A percentile compares a stretch with the other conserved stretches of the same genome.
Evolutionary conservation across 2,329 filamentous ascomycete genomes (phyloP).

Genomic region (Epichloe scottii): DNA sequence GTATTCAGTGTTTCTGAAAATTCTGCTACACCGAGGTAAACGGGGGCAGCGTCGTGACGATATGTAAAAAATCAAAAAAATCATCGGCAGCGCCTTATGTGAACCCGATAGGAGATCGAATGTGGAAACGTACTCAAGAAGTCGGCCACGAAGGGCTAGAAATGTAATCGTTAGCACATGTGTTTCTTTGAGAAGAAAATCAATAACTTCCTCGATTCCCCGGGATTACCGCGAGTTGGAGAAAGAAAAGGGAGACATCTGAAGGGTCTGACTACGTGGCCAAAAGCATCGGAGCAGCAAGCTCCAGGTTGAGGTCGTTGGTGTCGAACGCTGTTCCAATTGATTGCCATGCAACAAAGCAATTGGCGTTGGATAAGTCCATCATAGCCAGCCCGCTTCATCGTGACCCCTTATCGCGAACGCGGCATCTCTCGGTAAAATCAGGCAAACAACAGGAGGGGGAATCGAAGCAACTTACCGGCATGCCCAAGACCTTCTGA

Average conservation of each 20-base stretch:
- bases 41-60: background rate
- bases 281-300: background rate
- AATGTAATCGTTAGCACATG: constrained; percentile 22
- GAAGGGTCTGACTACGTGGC: background rate
- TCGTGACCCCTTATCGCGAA: constrained; percentile 12
- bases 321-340: background rate
- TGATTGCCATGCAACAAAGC: constrained; percentile 11
- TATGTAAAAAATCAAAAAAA: background rate
- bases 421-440: constrained; percentile 17
- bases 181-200: background rate
- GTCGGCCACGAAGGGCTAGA: constrained; percentile 86
- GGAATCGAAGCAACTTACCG: constrained; percentile 35
- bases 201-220: constrained; percentile 6
- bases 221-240: background rate
- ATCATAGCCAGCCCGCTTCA: background rate
- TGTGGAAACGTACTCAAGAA: constrained; percentile 78
- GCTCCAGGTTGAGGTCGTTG: background rate
- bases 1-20: constrained; percentile 4
- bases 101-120: background rate
- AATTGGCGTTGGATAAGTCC: constrained; percentile 1
- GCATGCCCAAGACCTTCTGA: constrained; percentile 53
- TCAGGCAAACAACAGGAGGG: background rate
- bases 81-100: background rate
- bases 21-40: background rate
- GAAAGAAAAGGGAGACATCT: background rate